phyloP scores from a whole-genome alignment of 1,139 yeast genomes.

The Saccharomyces pastorianus region DNA sequence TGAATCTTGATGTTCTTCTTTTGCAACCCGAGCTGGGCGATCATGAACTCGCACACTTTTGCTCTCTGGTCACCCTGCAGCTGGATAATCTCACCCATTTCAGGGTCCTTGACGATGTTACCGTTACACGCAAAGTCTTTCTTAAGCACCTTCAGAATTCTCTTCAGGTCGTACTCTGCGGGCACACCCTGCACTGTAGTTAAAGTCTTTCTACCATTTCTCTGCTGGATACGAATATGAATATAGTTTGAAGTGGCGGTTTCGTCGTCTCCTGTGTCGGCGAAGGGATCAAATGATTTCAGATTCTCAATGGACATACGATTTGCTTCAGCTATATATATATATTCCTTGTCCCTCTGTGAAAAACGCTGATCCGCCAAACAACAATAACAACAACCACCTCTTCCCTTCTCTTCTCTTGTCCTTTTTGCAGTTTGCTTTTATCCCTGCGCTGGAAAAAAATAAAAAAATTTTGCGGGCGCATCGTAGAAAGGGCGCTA shows the following conservation, averaged over 20 bases:
- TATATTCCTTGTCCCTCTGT: neutral
- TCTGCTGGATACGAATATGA: slow-evolving; percentile 98
- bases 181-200: slow-evolving; percentile 98
- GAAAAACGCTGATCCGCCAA: neutral
- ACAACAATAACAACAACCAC: neutral
- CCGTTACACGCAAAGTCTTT: slow-evolving; percentile 99
- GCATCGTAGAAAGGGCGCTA: neutral
- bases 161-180: slow-evolving; percentile 86
- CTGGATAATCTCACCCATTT: slow-evolving; percentile 94
- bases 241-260: slow-evolving; percentile 92
- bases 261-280: slow-evolving; percentile 99
- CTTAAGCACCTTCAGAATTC: slow-evolving; percentile 86
- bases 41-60: slow-evolving; percentile 89
- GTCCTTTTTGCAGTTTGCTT: neutral
- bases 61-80: slow-evolving; percentile 98
- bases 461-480: neutral
- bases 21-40: slow-evolving; percentile 77
- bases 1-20: slow-evolving; percentile 97
- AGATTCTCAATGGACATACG: slow-evolving; percentile 81
- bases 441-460: neutral
- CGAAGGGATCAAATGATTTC: slow-evolving; percentile 97
- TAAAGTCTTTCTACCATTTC: slow-evolving; percentile 98
- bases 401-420: neutral
- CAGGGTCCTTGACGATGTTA: slow-evolving; percentile 92
- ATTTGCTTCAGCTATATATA: neutral